Evolutionary conservation across 768 basidiomycete species (phyloP), one percentile per base, ranked within the genome.

Genomic region (Collybiopsis confluens): DNA sequence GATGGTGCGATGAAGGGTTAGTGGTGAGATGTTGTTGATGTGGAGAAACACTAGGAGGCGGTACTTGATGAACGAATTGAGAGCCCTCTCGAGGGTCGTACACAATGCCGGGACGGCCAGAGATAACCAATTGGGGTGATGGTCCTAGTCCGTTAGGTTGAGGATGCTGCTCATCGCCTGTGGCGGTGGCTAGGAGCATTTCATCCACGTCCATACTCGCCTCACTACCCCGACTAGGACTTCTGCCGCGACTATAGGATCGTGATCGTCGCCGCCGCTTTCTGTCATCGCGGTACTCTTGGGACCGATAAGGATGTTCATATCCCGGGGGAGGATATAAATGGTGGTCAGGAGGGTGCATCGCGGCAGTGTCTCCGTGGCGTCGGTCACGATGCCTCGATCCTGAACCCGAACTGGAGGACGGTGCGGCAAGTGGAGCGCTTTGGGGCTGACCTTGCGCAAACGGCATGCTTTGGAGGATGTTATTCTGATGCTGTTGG

Each of bases 141-240:
- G 35, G 11, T 16, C 47, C 47, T 5, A 23, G 35, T 26, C 47
- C 47, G 23, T 48, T 48, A 21, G 30, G 11, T 15, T 48, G 47
- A 18, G 33, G 9, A 33, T 46, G 45, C 45, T 45, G 44, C 18
- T 46, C 45, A 21, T 48, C 47, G 16, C 47, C 35, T 6, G 47
- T 48, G 1, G n/a, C n/a, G n/a, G 47, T 48, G 1, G 47, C 47
- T 15, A 48, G 47, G 1, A 48, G 47, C 47, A 48, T 48, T 3
- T 48, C 47, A n/a, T 48, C 47, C 20, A 48, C 18, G 15, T 48
- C 47, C 47, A 37, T 37, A 48, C 47, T 48, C 13, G 30, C 47
- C 20, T 48, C 47, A 35, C 47, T 48, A 36, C 47, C 47, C 21
- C 35, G 47, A 37, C 47, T 48, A 26, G 4, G 47, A 24, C 47